phyloP scores from a whole-genome alignment of 345 rosid genomes.

The Kandelia obovata region DNA sequence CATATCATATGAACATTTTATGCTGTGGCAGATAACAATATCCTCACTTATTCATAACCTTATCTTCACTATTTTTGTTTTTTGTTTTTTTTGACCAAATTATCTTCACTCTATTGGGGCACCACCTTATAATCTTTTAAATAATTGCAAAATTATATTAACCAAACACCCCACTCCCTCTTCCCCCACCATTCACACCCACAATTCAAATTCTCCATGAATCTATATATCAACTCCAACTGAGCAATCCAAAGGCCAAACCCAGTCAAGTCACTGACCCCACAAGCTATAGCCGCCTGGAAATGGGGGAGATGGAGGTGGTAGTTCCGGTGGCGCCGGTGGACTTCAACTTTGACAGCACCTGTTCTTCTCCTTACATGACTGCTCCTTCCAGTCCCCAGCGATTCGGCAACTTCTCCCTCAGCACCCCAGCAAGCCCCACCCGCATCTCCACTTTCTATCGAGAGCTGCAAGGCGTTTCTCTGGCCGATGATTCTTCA shows the following conservation, averaged over 20 bases:
- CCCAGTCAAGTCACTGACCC: not conserved
- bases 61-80: not conserved
- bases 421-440: constrained; percentile 73
- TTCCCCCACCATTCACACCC: not conserved
- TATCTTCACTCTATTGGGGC: too few relatives aligned
- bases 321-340: constrained; percentile 29
- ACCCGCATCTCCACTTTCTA: constrained; percentile 29
- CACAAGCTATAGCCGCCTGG: constrained; percentile 1
- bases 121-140: too few relatives aligned
- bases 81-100: too few relatives aligned
- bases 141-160: too few relatives aligned
- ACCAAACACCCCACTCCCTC: too few relatives aligned
- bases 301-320: constrained; percentile 49
- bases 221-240: constrained; percentile 2
- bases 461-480: constrained; percentile 8
- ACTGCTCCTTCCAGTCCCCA: constrained; percentile 99
- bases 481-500: constrained; percentile 21
- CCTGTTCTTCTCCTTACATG: constrained; percentile 81
- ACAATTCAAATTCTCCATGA: not conserved
- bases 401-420: constrained; percentile 53
- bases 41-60: too few relatives aligned
- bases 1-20: too few relatives aligned
- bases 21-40: too few relatives aligned
- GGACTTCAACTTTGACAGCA: constrained; percentile 78
- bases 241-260: not conserved